Base-by-base conservation (phyloP, 768 basidiomycete genomes). In the Boletellus sp. region DNA sequence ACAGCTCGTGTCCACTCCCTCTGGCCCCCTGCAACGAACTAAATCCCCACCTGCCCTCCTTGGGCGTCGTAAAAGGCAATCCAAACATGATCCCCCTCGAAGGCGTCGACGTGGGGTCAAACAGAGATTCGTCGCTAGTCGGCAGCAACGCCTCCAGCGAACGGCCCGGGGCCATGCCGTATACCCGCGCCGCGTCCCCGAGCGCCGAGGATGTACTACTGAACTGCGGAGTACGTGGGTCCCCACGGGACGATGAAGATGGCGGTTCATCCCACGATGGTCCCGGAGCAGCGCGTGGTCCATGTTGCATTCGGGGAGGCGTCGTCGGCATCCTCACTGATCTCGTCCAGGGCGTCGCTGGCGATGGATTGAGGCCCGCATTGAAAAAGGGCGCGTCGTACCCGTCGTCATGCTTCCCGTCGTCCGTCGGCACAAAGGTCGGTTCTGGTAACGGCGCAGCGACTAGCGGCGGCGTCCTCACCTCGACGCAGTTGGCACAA, bases 101-200 rank as follows among this genome's bases (percentile, higher is more conserved):
- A 4, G 88, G 88, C 9, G 88, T 90, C 17, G 86, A 85, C 22
- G 83, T 81, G 6, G 87, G 87, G 64, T 91, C 87, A 59, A 89
- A 91, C 1, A 82, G 78, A 6, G 75, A 71, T 36, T 81, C 81
- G 16, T 84, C 80, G 4, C 49, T 32, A 42, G 55, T 66, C 16
- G 51, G 47, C 33, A 50, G 41, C 23, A 41, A 36, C 4, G 52
- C 42, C 35, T 76, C 74, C 42, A 68, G 63, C 26, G 66, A 69
- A 26, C 69, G 60, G 31, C 71, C 59, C 19, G 77, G 74, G 8
- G 73, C 73, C 23, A 51, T 47, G 1, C 65, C 62, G 56, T 76
- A 74, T 42, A 76, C 65, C 28, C 70, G 71, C 28, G 69, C 69
- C 49, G 66, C 69, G 48, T 66, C 69, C 43, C 70, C 71, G 23